Evolutionary conservation across 371 early-diverging fungal genomes (phyloP).

Genomic region (Smittium culicis): DNA sequence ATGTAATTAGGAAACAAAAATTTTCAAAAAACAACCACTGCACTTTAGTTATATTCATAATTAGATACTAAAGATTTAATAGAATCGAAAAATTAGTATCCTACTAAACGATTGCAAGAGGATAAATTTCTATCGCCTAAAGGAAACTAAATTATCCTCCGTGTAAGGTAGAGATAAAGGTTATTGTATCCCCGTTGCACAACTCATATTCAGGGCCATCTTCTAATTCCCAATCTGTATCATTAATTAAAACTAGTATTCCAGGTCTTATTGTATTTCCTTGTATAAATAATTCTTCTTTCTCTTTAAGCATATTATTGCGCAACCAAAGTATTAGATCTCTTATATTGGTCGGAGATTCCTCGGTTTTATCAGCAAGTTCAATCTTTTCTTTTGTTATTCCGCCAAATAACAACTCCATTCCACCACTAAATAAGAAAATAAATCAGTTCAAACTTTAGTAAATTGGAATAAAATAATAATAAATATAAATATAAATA

Average conservation of each 20-base stretch:
- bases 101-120: too few species aligned
- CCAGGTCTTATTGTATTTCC: conserved; percentile 56
- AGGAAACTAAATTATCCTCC: conserved; percentile 64
- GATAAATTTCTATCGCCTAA: too few species aligned
- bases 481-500: background rate
- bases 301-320: conserved; percentile 54
- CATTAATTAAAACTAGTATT: conserved; percentile 86
- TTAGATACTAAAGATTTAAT: too few species aligned
- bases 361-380: conserved; percentile 35
- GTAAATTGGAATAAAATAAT: background rate
- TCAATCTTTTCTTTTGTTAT: conserved; percentile 39
- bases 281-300: conserved; percentile 61
- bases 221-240: conserved; percentile 91
- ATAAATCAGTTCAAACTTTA: background rate
- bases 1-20: too few species aligned
- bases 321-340: conserved; percentile 61
- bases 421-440: conserved; percentile 57
- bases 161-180: conserved; percentile 92
- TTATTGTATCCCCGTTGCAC: conserved; percentile 60
- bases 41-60: too few species aligned
- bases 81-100: too few species aligned
- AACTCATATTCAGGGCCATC: conserved; percentile 73
- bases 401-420: conserved; percentile 83
- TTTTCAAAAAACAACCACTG: too few species aligned
- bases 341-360: conserved; percentile 40